Base-by-base conservation (phyloP, 768 basidiomycete genomes). In the Rubroboletus satanas region DNA sequence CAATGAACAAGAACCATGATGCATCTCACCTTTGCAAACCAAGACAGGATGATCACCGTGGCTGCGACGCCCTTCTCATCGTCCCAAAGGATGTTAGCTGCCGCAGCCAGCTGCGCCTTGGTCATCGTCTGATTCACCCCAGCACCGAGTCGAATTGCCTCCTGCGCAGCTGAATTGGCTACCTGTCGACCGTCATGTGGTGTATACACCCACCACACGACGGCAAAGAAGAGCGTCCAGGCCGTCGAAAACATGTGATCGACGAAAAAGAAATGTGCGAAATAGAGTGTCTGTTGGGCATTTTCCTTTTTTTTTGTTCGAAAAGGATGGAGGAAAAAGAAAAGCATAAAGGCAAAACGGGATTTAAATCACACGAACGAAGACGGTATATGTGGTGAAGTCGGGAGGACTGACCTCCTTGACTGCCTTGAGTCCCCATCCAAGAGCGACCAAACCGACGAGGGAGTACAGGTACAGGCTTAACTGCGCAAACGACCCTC, bases 391-490 rank as follows among this genome's bases (percentile, higher is more conserved):
- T 9, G 39, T 3, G 21, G 7, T 15, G 35, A 43, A 38, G 31
- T 6, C 21, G 38, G 45, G 44, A 21, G 33, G 37, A 78, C 90
- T 65, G 62, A 93, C 96, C 69, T 88, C 82, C 64, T 88, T 83
- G 47, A 95, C 83, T n/a, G 85, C 88, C 55, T 83, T 84, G 51
- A 98, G 68, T 31, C 93, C 96, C 93, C 95, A 97, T 3, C 80
- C 79, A 23, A 95, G 80, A 0, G 84, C 90, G 14, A 85, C 77
- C 41, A 98, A 81, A 38, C 86, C 91, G 26, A 87, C 69, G 52
- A 88, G 85, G 10, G 95, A 98, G 76, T 99, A 99, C 18, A 94
- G 78, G 72, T 98, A 98, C 66, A 96, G 79, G 70, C 85, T 90
- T 56, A 98, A 79, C 73, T 99, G 97, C 0, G 88, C 85, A 61